Conservation (phyloP, 164 flowering plant genomes). For the Magnolia officinalis region DNA sequence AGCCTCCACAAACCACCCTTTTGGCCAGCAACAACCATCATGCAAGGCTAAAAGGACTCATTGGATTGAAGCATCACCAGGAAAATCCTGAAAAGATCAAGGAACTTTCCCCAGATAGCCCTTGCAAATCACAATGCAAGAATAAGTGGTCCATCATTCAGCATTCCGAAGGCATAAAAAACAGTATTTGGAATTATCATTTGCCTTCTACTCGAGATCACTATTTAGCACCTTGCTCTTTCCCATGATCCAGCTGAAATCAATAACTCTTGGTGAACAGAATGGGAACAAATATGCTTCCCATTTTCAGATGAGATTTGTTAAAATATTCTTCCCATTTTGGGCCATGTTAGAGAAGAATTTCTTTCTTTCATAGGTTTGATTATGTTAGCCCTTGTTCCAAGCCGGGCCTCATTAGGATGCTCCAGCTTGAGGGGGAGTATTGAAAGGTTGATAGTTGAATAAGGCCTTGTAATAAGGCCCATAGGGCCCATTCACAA, state of each 20-base stretch:
- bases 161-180: background rate
- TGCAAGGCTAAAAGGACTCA: background rate
- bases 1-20: too few relatives aligned
- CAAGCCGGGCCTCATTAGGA: too few relatives aligned
- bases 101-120: background rate
- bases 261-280: background rate
- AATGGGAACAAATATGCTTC: background rate
- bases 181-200: background rate
- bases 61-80: background rate
- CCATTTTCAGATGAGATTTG: too few relatives aligned
- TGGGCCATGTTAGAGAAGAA: too few relatives aligned
- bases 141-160: background rate
- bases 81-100: background rate
- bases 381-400: too few relatives aligned
- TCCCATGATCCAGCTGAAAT: background rate
- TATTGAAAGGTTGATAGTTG: too few relatives aligned
- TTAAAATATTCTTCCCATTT: too few relatives aligned
- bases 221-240: background rate
- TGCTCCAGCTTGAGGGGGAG: too few relatives aligned
- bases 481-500: too few relatives aligned
- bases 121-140: background rate
- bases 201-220: background rate
- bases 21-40: too few relatives aligned
- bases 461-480: too few relatives aligned
- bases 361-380: too few relatives aligned